Evolutionary conservation across 495 filamentous ascomycete species (phyloP).

Genomic region (Aspergillus baeticus): DNA sequence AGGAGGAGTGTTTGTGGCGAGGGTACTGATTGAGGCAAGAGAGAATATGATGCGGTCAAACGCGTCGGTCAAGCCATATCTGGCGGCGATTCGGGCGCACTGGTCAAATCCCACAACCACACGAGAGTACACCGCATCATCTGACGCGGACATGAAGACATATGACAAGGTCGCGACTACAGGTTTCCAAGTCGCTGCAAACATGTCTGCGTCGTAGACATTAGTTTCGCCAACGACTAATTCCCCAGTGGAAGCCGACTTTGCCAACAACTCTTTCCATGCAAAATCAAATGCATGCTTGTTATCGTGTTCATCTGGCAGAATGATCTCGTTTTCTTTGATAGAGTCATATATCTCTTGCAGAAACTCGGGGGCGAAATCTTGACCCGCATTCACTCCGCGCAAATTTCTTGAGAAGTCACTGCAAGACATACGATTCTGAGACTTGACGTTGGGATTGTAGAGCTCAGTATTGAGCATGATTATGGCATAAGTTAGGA

Average conservation of each 20-base stretch:
- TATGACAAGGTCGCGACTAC: constrained; percentile 94
- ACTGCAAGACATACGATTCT: constrained; percentile 74
- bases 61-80: constrained; percentile 78
- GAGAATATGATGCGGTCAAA: constrained; percentile 90
- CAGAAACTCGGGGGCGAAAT: constrained; percentile 85
- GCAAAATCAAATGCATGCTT: constrained; percentile 94
- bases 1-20: constrained; percentile 69
- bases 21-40: constrained; percentile 83
- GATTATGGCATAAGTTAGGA: constrained; percentile 94
- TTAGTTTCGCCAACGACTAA: constrained; percentile 86
- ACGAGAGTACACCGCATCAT: constrained; percentile 93
- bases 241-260: constrained; percentile 72
- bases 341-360: constrained; percentile 89
- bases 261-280: constrained; percentile 90
- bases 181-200: constrained; percentile 91
- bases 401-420: constrained; percentile 87
- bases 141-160: constrained; percentile 97
- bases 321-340: constrained; percentile 88
- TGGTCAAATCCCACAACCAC: constrained; percentile 95
- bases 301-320: constrained; percentile 97
- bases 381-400: constrained; percentile 79
- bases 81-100: constrained; percentile 89
- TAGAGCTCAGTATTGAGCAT: constrained; percentile 94
- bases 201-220: constrained; percentile 96
- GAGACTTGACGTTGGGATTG: constrained; percentile 82